These are phyloP conservation scores for Lactarius indigo DNA, from an alignment of 768 basidiomycete genomes.

Conservation along the genomic window DNA sequence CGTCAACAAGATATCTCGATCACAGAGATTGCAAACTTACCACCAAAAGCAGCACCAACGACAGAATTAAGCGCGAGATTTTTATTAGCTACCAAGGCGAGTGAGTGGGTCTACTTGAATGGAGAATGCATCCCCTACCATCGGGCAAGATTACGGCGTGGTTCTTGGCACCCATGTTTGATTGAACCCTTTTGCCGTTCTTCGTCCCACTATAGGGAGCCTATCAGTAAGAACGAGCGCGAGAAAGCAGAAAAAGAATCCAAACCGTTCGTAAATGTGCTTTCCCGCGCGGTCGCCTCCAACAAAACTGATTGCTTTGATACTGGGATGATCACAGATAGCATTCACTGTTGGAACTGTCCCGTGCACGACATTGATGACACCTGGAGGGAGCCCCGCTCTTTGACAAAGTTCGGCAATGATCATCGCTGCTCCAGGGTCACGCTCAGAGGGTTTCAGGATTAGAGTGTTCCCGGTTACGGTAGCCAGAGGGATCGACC, in stretches of 20 bases:
- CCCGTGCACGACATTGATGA: conserved; percentile 91
- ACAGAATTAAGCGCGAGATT: conserved; percentile 90
- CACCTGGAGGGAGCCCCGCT: conserved; percentile 83
- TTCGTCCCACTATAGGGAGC: conserved; percentile 57
- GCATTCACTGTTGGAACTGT: conserved; percentile 86
- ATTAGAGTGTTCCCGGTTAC: conserved; percentile 93
- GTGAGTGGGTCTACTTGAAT: background rate
- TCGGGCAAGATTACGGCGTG: conserved; percentile 93
- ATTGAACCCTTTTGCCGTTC: conserved; percentile 69
- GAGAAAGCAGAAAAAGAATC: background rate
- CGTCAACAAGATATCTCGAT: conserved; percentile 25
- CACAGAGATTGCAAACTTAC: conserved; percentile 36
- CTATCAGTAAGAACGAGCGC: conserved; percentile 15
- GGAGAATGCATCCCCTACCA: conserved; percentile 46
- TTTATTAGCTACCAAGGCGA: conserved; percentile 66
- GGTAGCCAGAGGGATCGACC: conserved; percentile 89
- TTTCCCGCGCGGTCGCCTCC: conserved; percentile 91
- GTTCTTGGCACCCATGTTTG: conserved; percentile 95
- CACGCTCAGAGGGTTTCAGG: conserved; percentile 93
- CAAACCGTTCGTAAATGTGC: conserved; percentile 85
- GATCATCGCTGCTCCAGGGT: conserved; percentile 97
- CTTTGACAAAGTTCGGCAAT: conserved; percentile 92
- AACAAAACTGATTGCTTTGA: conserved; percentile 96
- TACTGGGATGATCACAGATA: conserved; percentile 87
- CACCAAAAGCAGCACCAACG: conserved; percentile 90